Evolutionary conservation across 495 filamentous ascomycete species (phyloP).

Genomic region (Penicillium taxi): DNA sequence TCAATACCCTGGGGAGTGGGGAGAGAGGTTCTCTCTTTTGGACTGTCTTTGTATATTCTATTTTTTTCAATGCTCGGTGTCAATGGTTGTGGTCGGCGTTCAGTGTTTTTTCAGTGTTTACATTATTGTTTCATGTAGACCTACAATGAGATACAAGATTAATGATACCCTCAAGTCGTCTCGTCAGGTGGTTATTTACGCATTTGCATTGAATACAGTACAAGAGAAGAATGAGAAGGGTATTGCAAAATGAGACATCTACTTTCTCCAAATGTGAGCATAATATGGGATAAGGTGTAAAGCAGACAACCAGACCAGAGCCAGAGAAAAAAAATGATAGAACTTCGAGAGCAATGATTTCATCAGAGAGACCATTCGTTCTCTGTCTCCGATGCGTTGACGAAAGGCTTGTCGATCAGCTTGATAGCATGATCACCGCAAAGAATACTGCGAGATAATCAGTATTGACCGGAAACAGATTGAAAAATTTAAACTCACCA

Average conservation of each 20-base stretch:
- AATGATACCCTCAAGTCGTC: too few species aligned
- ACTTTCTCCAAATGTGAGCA: too few species aligned
- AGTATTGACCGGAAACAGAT: background rate
- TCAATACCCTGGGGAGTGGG: too few species aligned
- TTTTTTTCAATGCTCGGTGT: too few species aligned
- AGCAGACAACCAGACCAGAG: background rate
- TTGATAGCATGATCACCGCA: slow-evolving; percentile 93
- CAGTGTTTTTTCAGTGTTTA: too few species aligned
- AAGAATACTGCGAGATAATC: slow-evolving; percentile 47
- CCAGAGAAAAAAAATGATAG: background rate
- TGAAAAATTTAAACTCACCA: slow-evolving; percentile 49
- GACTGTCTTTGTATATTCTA: too few species aligned
- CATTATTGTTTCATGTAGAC: too few species aligned
- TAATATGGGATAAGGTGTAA: too few species aligned
- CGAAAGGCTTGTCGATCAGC: slow-evolving; percentile 86
- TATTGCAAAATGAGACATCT: slow-evolving; percentile 11
- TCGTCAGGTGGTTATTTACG: slow-evolving; percentile 7
- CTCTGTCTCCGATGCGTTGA: slow-evolving; percentile 57
- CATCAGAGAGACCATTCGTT: slow-evolving; percentile 76
- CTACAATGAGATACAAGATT: background rate
- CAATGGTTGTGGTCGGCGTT: too few species aligned
- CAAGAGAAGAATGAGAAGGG: slow-evolving; percentile 5
- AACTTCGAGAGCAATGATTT: background rate
- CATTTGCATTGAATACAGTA: background rate
- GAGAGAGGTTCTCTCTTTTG: too few species aligned